A percentile compares a stretch with the other conserved stretches of the same genome.
phyloP scores from a whole-genome alignment of 2,329 filamentous ascomycete species.

The Cladosporium sp. region DNA sequence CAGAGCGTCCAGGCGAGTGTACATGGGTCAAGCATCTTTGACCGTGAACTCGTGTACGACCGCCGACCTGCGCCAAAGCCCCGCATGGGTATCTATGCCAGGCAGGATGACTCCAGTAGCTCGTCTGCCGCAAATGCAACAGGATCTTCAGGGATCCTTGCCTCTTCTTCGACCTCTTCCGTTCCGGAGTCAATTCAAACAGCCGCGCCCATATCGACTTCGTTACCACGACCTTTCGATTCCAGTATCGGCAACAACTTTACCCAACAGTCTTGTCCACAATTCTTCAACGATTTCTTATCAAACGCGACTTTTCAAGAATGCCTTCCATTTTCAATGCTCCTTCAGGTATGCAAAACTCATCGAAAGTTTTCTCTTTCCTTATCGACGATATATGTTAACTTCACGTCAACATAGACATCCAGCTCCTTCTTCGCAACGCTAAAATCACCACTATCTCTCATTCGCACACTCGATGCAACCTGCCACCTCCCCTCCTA shows the following conservation, averaged over 20 bases:
- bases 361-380: too few relatives aligned
- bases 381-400: not conserved
- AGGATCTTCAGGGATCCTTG: constrained; percentile 11
- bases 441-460: constrained; percentile 1
- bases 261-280: constrained; percentile 53
- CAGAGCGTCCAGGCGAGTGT: constrained; percentile 19
- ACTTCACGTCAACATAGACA: constrained; percentile 49
- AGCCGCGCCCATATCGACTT: constrained; percentile 18
- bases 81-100: constrained; percentile 21
- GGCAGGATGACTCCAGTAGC: constrained; percentile 20
- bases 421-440: constrained; percentile 81
- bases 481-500: constrained; percentile 65
- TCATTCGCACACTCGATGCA: constrained; percentile 48
- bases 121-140: constrained; percentile 16
- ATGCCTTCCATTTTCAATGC: constrained; percentile 80
- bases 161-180: constrained; percentile 17
- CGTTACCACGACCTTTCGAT: constrained; percentile 43
- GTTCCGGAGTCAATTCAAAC: constrained; percentile 15
- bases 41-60: constrained; percentile 26
- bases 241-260: constrained; percentile 50
- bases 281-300: constrained; percentile 67
- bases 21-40: constrained; percentile 16
- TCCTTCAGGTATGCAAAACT: constrained; percentile 62
- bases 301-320: constrained; percentile 61
- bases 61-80: constrained; percentile 22